Base-by-base conservation (phyloP, 345 rosid species). In the Lumnitzera racemosa region DNA sequence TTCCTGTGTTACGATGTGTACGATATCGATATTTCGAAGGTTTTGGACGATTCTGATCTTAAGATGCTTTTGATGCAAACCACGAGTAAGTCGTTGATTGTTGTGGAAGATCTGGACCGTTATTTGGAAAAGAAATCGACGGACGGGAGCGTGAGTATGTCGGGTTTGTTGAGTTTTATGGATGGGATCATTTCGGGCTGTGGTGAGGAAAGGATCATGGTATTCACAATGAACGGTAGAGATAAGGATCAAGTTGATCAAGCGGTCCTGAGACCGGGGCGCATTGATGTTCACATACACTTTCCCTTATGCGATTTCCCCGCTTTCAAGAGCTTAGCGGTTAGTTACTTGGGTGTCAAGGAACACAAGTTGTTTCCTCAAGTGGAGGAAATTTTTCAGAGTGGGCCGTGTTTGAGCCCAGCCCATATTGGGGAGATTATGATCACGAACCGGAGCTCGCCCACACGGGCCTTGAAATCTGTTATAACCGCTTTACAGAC, bases 361-460 rank as follows among this genome's bases (percentile, higher is more conserved):
- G 99, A 95, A 53, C 99, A 95, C 57, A 95, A 86, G 70, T 67
- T 95, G 62, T 95, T 95, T 61, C 80, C 89, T 6, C 96, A 88
- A 43, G 95, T 90, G 24, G 97, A 90, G 79, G 97, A 83, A 67
- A 73, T 86, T 24, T 85, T 95, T 61, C 95, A 79, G 55, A 75
- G 69, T 57, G 99, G 99, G 2, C 80, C 88, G 25, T 80, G 81
- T 60, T 49, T 95, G 59, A 90, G 96, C 61, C 89, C 89, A 16
- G 97, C 97, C 1, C 97, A 88, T 76, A 86, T 95, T 43, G 85
- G 95, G 1, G 99, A 95, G 67, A 63, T 95, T 51, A 86, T 95
- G 99, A 88, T 90, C 50, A 85, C 89, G 5, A 88, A 95, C 74
- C 81, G 97, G 58, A 81, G 63, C 51, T 95, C 97, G 53, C 99